phyloP scores from a whole-genome alignment of 257 asterid genomes.

The Fraxinus quadrangulata region DNA sequence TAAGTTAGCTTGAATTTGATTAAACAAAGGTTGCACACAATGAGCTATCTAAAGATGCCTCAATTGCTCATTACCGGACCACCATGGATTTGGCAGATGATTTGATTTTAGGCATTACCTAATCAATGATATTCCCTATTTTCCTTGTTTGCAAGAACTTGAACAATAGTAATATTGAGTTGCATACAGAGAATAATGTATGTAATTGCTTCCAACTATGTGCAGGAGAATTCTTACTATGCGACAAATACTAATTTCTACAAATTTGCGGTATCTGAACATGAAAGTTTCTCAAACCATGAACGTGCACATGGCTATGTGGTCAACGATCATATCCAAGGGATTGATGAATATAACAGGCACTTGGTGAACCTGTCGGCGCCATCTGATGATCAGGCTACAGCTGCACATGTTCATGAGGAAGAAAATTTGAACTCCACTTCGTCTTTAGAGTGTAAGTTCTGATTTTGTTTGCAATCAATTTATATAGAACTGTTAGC shows the following conservation, averaged over 20 bases:
- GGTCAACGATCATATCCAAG: constrained; percentile 47
- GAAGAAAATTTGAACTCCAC: constrained; percentile 47
- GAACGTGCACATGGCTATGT: constrained; percentile 60
- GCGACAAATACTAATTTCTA: background rate
- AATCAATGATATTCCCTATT: background rate
- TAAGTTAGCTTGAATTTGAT: background rate
- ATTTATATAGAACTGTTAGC: background rate
- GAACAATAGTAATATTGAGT: background rate
- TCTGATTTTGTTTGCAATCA: constrained; percentile 5
- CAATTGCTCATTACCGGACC: background rate
- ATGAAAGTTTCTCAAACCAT: constrained; percentile 60
- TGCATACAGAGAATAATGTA: background rate
- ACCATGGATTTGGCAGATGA: background rate
- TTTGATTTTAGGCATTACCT: background rate
- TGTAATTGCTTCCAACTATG: background rate
- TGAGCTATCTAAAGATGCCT: background rate
- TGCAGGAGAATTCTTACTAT: background rate
- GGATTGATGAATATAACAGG: constrained; percentile 45
- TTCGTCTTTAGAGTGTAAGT: constrained; percentile 70
- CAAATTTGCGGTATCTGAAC: constrained; percentile 6
- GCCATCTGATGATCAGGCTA: constrained; percentile 43
- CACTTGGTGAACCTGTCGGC: constrained; percentile 46
- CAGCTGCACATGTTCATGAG: constrained; percentile 40
- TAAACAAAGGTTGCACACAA: background rate
- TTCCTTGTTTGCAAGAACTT: background rate